Evolutionary conservation across 2,329 filamentous ascomycete genomes (phyloP).

Genomic region (Arthroderma uncinatum): DNA sequence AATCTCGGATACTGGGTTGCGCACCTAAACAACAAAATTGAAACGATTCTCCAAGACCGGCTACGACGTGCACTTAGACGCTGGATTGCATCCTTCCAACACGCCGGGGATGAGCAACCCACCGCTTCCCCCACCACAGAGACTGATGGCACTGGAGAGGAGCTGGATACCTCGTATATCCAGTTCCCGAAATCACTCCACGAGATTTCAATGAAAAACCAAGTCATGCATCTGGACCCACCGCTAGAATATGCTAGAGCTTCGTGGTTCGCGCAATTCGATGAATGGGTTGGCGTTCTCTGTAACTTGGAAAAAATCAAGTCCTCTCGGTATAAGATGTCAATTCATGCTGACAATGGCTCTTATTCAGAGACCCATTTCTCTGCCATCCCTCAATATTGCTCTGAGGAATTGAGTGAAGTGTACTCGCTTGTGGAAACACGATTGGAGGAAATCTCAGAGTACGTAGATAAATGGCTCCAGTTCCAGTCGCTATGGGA

Average conservation of each 20-base stretch:
- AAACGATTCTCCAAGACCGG: slow-evolving; percentile 65
- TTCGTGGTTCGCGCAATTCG: slow-evolving; percentile 85
- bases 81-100: slow-evolving; percentile 80
- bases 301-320: slow-evolving; percentile 92
- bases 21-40: slow-evolving; percentile 75
- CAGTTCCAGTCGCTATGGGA: slow-evolving; percentile 99
- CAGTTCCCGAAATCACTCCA: slow-evolving; percentile 53
- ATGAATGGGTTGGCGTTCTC: slow-evolving; percentile 84
- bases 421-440: slow-evolving; percentile 77
- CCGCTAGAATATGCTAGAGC: slow-evolving; percentile 84
- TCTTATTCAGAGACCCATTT: slow-evolving; percentile 49
- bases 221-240: slow-evolving; percentile 92
- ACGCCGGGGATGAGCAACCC: slow-evolving; percentile 31
- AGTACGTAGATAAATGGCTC: slow-evolving; percentile 94
- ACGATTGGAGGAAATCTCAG: slow-evolving; percentile 66
- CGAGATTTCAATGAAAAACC: slow-evolving; percentile 95
- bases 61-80: slow-evolving; percentile 71
- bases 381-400: slow-evolving; percentile 71
- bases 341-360: slow-evolving; percentile 44
- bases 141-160: slow-evolving; percentile 18
- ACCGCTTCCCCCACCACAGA: slow-evolving; percentile 13
- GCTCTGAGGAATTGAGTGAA: slow-evolving; percentile 63
- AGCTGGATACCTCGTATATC: slow-evolving; percentile 24
- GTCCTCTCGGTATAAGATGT: slow-evolving; percentile 86
- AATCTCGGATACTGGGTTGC: slow-evolving; percentile 87